Base-by-base conservation (phyloP, 108 stramenopile genomes). In the Thalassiosira profunda region DNA sequence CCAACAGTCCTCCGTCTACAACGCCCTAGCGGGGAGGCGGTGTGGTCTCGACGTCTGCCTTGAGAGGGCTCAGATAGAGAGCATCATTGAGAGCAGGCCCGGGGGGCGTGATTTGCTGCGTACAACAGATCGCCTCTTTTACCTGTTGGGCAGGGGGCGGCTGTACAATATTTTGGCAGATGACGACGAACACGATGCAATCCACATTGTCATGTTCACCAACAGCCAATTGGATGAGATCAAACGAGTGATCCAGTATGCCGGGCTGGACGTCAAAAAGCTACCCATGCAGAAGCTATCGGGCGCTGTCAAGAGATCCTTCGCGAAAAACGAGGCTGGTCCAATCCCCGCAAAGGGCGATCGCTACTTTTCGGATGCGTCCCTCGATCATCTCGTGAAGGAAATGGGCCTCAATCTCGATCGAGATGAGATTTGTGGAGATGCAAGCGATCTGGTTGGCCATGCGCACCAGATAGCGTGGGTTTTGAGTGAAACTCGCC, bases 11-110 rank as follows among this genome's bases (percentile, higher is more conserved):
- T 40, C 38, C 10, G 14, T 40, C 14, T 10, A 14, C 11, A 40
- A 40, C 38, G 38, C 38, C 38, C 38, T 40, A 11, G 38, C 38
- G 14, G 38, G 38, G 0, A 52, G 51, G 28, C 8, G 4, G 21
- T 31, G 7, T 52, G 51, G 51, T 6, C 51, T 52, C 3, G 51
- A 52, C n/a, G 51, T 52, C 6, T 52, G 51, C 51, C 18, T 52
- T 6, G 5, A n/a, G 5, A 8, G 15, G 7, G 26, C 51, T 15
- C 34, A 52, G n/a, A 8, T 52, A 2, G 51, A 52, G 1, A 6
- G 51, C 29, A 52, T 52, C 11, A 30, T 52, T 31, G 51, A 52
- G 33, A 33, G 9, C 33, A 31, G 51, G 5, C 51, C 51, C 33
- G 51, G 51, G 4, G 51, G 51, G n/a, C 29, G 33, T 3, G 51